Percentiles rank a stretch among this genome's conserved stretches.
These are phyloP conservation scores for Metschnikowia cerradonensis DNA, from an alignment of 805 yeast genomes.

Conservation along the genomic window DNA sequence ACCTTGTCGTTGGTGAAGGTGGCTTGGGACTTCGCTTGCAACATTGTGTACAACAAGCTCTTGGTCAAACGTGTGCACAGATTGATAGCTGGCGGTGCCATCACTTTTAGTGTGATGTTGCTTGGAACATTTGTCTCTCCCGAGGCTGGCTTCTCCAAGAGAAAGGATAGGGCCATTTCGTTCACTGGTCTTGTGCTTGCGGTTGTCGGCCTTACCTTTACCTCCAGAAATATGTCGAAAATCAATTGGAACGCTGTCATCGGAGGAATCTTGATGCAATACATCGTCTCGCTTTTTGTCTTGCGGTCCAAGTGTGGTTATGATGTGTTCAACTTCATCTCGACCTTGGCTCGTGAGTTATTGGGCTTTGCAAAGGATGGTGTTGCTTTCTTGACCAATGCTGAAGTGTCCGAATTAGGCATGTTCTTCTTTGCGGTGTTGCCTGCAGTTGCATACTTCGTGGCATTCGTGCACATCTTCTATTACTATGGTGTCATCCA, in stretches of 20 bases:
- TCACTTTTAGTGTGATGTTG: constrained; percentile 46
- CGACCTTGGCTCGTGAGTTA: constrained; percentile 52
- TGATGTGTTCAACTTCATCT: constrained; percentile 58
- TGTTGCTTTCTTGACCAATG: constrained; percentile 53
- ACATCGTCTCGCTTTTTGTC: constrained; percentile 55
- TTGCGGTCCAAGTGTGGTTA: constrained; percentile 57
- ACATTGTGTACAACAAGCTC: constrained; percentile 34
- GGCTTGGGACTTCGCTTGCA: constrained; percentile 27
- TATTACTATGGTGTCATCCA: constrained; percentile 57
- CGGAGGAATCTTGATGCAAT: constrained; percentile 58
- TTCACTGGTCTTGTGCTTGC: constrained; percentile 53
- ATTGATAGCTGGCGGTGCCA: constrained; percentile 39
- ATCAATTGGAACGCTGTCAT: constrained; percentile 59
- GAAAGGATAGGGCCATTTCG: constrained; percentile 54
- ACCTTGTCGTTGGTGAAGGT: constrained; percentile 11
- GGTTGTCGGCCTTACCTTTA: constrained; percentile 37
- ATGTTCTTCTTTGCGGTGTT: constrained; percentile 56
- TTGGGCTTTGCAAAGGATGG: constrained; percentile 57
- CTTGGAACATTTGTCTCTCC: constrained; percentile 52
- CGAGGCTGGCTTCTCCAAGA: constrained; percentile 43
- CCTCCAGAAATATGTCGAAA: constrained; percentile 43
- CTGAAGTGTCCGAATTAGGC: constrained; percentile 35
- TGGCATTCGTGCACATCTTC: constrained; percentile 58
- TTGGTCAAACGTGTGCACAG: constrained; percentile 41
- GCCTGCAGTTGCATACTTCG: constrained; percentile 62